phyloP scores from a whole-genome alignment of 371 early-diverging fungal genomes.

The Conidiobolus incongruus region DNA sequence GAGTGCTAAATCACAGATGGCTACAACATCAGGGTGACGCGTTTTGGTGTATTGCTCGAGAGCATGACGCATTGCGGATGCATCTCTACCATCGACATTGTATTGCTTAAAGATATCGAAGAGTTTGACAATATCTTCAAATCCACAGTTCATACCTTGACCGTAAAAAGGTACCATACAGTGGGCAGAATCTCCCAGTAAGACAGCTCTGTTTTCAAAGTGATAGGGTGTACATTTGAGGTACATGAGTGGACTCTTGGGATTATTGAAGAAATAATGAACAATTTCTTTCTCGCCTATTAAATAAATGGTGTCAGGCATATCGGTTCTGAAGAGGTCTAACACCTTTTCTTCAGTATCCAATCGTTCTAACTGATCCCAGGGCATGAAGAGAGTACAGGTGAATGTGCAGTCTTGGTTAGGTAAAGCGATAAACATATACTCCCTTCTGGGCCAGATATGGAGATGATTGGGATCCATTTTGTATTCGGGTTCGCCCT shows the following conservation, averaged over 20 bases:
- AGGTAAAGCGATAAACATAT: conserved; percentile 91
- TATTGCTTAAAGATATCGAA: conserved; percentile 35
- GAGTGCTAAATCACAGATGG: conserved; percentile 88
- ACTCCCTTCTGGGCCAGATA: conserved; percentile 89
- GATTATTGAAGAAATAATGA: conserved; percentile 57
- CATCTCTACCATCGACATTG: conserved; percentile 13
- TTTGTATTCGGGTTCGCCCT: conserved; percentile 36
- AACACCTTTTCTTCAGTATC: conserved; percentile 36
- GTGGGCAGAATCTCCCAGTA: conserved; percentile 92
- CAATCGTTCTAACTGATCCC: conserved; percentile 56
- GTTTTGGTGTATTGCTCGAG: conserved; percentile 42
- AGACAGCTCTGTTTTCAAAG: conserved; percentile 42
- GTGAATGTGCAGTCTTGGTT: conserved; percentile 89
- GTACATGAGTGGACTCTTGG: conserved; percentile 60
- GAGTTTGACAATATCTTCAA: conserved; percentile 74
- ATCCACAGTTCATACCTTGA: conserved; percentile 96
- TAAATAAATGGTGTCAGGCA: conserved; percentile 58
- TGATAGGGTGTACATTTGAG: conserved; percentile 80
- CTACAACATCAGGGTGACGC: conserved; percentile 59
- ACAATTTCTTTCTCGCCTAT: conserved; percentile 48
- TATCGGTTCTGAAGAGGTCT: conserved; percentile 49
- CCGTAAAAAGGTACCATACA: conserved; percentile 96
- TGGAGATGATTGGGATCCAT: conserved; percentile 83
- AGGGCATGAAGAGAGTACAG: conserved; percentile 90
- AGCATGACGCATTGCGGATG: conserved; percentile 18